Evolutionary conservation across 495 filamentous ascomycete species (phyloP).

Genomic region (Choiromyces venosus): DNA sequence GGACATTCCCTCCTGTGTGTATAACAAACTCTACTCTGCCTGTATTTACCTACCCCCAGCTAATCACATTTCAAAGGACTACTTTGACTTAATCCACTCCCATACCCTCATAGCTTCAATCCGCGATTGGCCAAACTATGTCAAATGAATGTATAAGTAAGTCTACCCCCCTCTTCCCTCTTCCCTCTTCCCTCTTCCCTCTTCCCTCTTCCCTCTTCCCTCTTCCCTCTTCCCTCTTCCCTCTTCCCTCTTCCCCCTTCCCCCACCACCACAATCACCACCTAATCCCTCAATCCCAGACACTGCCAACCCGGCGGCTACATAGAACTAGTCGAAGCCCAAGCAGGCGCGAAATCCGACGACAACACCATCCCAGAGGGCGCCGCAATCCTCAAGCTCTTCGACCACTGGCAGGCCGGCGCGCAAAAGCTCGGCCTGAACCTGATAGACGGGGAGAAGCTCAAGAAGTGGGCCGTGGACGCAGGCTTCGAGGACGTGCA

Average conservation of each 20-base stretch:
- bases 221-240: no score
- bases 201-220: no score
- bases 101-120: slow-evolving; percentile 54
- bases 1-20: slow-evolving; percentile 45
- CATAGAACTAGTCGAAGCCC: slow-evolving; percentile 51
- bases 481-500: no score
- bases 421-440: no score
- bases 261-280: background rate
- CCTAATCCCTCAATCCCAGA: slow-evolving; percentile 6
- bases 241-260: no score
- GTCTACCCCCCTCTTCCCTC: background rate
- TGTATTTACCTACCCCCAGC: background rate
- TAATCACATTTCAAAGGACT: slow-evolving; percentile 26
- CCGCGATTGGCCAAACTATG: slow-evolving; percentile 51
- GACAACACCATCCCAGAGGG: slow-evolving; percentile 41
- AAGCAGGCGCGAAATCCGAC: slow-evolving; percentile 47
- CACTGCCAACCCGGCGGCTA: slow-evolving; percentile 49
- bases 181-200: no score
- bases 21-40: background rate
- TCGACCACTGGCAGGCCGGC: no score
- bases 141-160: slow-evolving; percentile 25
- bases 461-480: no score
- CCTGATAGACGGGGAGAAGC: no score
- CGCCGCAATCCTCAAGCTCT: background rate
- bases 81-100: slow-evolving; percentile 59